A percentile compares a stretch with the other conserved stretches of the same genome.
phyloP scores from a whole-genome alignment of 2,329 filamentous ascomycete genomes.

The Xylaria sp. region DNA sequence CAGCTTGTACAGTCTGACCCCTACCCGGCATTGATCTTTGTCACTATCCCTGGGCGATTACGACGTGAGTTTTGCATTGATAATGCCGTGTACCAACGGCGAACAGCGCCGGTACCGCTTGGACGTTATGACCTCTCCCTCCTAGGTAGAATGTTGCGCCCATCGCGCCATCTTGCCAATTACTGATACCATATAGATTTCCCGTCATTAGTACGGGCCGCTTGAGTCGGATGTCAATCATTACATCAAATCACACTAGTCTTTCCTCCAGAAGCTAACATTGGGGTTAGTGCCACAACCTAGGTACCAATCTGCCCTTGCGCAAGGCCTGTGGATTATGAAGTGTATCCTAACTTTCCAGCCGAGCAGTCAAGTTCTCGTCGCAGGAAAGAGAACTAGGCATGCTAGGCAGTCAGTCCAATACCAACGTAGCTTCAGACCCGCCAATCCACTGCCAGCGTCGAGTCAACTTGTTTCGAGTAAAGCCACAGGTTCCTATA shows the following conservation, averaged over 20 bases:
- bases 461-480: slow-evolving; percentile 7
- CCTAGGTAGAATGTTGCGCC: slow-evolving; percentile 24
- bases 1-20: slow-evolving; percentile 29
- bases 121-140: slow-evolving; percentile 23
- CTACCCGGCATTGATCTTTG: slow-evolving; percentile 25
- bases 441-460: slow-evolving; percentile 17
- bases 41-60: slow-evolving; percentile 29
- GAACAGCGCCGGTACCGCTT: slow-evolving; percentile 37
- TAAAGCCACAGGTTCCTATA: neutral
- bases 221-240: slow-evolving; percentile 19
- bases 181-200: slow-evolving; percentile 38
- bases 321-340: slow-evolving; percentile 21
- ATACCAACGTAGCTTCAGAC: slow-evolving; percentile 21
- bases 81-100: slow-evolving; percentile 39
- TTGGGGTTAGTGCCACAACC: slow-evolving; percentile 3
- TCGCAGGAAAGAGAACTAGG: slow-evolving; percentile 12
- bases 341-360: slow-evolving; percentile 21
- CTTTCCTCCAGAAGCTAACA: slow-evolving; percentile 25
- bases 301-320: slow-evolving; percentile 4
- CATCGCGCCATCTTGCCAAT: slow-evolving; percentile 39
- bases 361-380: slow-evolving; percentile 16
- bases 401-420: slow-evolving; percentile 1
- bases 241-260: slow-evolving; percentile 26
- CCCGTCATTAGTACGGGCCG: slow-evolving; percentile 25
- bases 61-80: slow-evolving; percentile 36